Evolutionary conservation across 2,329 filamentous ascomycete genomes (phyloP), one percentile per base, ranked within the genome.

Genomic region (Ascochyta koolunga): DNA sequence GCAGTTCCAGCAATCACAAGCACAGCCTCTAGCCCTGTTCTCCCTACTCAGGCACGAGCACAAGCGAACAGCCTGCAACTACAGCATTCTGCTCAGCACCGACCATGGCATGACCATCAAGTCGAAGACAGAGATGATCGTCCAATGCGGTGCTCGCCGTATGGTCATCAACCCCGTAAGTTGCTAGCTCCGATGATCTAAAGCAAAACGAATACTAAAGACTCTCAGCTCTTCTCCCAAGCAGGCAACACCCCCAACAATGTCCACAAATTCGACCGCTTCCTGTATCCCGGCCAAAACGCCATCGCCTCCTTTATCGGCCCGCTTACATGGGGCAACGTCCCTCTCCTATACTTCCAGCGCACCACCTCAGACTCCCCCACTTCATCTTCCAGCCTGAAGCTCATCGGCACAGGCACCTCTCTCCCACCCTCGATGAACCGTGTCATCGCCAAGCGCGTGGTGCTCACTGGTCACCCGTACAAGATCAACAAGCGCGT

Each of bases 401-500:
- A 86, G 33, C 84, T 99, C 43, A 84, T 97, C 52, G 95, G 85
- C 40, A 96, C 90, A 0, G 95, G 96, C 58, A 98, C 95, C 0
- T 87, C 90, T 5, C 83, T 97, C 15, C 87, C 92, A 0, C 90
- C 92, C 72, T 75, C 93, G 76, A 71, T 86, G 72, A 68, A 77
- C 41, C 88, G 95, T 33, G 89, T 99, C 50, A 86, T 99, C 56
- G 93, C 93, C 67, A 99, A 99, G 79, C 89, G 95, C 46, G 87
- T 96, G 65, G 90, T 98, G 61, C 83, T 99, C 52, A 96, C 95
- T 0, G 96, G 95, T 15, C 93, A 99, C 72, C 95, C 96, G 0
- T 97, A 91, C 83, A 96, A 99, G 80, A 99, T 99, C 74, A 91
- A 99, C 85, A 97, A 96, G 84, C 92, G 89, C 77, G 82, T 99